These are phyloP conservation scores for Cystoderma amianthinum DNA, from an alignment of 768 basidiomycete genomes.

Conservation along the genomic window DNA sequence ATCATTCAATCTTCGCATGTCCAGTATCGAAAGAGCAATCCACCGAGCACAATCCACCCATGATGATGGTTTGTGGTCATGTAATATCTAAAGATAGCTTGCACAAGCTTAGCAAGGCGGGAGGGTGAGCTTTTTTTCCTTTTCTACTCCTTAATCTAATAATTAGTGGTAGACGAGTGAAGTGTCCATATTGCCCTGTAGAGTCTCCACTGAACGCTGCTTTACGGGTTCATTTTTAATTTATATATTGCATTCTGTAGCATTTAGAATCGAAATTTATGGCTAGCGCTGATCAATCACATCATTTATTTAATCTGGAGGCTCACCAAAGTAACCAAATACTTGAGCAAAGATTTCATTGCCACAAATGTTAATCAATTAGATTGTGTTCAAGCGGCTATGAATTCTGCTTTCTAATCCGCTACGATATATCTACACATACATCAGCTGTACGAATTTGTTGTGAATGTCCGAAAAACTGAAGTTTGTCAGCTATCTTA, in stretches of 20 bases:
- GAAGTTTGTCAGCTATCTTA: background rate
- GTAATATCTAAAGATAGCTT: slow-evolving; percentile 92
- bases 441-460: too few species aligned
- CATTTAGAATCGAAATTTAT: too few species aligned
- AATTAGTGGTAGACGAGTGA: slow-evolving; percentile 59
- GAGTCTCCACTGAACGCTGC: slow-evolving; percentile 59
- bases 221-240: slow-evolving; percentile 60
- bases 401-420: too few species aligned
- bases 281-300: too few species aligned
- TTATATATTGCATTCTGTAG: background rate
- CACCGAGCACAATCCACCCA: slow-evolving; percentile 88
- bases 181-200: slow-evolving; percentile 93
- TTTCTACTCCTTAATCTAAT: background rate
- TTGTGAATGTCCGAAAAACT: slow-evolving; percentile 11
- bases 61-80: slow-evolving; percentile 97
- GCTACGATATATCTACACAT: too few species aligned
- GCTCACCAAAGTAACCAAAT: too few species aligned
- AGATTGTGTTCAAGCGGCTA: too few species aligned
- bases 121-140: slow-evolving; percentile 37
- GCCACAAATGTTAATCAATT: too few species aligned
- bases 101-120: slow-evolving; percentile 81
- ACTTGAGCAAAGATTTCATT: too few species aligned
- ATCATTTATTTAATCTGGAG: too few species aligned
- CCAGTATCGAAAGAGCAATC: slow-evolving; percentile 98
- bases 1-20: slow-evolving; percentile 96